Conservation (phyloP, 2,329 filamentous ascomycete genomes). For the Penicillium sp. region DNA sequence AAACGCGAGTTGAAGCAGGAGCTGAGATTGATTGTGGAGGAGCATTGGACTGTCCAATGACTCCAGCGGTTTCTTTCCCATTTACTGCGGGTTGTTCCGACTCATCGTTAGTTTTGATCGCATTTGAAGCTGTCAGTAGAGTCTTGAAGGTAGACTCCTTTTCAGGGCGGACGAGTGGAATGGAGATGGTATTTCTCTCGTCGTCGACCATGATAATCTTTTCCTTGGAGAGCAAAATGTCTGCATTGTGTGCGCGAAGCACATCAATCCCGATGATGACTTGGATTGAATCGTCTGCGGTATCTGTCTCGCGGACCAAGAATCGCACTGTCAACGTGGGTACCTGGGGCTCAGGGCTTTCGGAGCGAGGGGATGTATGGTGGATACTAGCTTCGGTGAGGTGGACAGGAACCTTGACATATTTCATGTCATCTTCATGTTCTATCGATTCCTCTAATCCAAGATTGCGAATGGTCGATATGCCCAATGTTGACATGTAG, state of each 20-base stretch:
- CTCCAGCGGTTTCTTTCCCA: slow-evolving; percentile 28
- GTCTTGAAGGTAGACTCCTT: slow-evolving; percentile 79
- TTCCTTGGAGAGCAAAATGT: slow-evolving; percentile 89
- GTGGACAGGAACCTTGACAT: slow-evolving; percentile 78
- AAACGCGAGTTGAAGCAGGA: slow-evolving; percentile 24
- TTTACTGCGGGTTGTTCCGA: slow-evolving; percentile 14
- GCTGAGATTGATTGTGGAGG: slow-evolving; percentile 29
- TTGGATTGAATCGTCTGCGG: slow-evolving; percentile 64
- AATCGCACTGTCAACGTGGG: slow-evolving; percentile 81
- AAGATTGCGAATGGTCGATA: slow-evolving; percentile 72
- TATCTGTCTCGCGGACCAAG: slow-evolving; percentile 61
- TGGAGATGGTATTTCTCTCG: slow-evolving; percentile 80
- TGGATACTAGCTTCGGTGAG: slow-evolving; percentile 88
- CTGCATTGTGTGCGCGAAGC: slow-evolving; percentile 80
- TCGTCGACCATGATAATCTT: slow-evolving; percentile 84
- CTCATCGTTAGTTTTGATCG: slow-evolving; percentile 2
- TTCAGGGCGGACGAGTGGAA: slow-evolving; percentile 91
- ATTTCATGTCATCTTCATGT: slow-evolving; percentile 65
- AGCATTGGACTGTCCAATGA: slow-evolving; percentile 34
- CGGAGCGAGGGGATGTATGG: slow-evolving; percentile 67
- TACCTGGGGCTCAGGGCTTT: slow-evolving; percentile 73
- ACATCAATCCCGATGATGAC: slow-evolving; percentile 90
- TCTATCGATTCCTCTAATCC: slow-evolving; percentile 68
- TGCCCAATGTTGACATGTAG: slow-evolving; percentile 79
- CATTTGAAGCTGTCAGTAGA: slow-evolving; percentile 60